A percentile compares a stretch with the other conserved stretches of the same genome.
phyloP scores from a whole-genome alignment of 495 filamentous ascomycete genomes.

The Podospora comata region DNA sequence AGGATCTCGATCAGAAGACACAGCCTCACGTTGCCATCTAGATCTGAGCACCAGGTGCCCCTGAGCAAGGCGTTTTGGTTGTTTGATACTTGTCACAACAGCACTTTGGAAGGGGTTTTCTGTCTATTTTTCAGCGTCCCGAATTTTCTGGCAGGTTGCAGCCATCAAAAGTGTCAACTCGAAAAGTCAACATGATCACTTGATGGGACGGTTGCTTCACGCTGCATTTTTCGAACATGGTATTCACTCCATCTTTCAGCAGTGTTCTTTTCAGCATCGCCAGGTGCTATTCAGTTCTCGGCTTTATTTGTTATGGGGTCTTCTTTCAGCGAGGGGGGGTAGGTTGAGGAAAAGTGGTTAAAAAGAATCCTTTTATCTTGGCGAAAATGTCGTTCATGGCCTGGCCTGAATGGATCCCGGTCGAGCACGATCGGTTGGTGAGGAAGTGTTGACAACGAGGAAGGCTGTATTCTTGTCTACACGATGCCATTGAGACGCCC shows the following conservation, averaged over 20 bases:
- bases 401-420: background rate
- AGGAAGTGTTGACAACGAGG: constrained; percentile 29
- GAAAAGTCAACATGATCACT: background rate
- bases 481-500: constrained; percentile 25
- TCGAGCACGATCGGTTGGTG: constrained; percentile 17
- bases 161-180: background rate
- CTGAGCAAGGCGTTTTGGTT: background rate
- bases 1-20: constrained; percentile 18
- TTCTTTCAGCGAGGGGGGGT: background rate
- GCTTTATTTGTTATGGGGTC: background rate
- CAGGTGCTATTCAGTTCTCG: background rate
- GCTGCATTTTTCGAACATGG: background rate
- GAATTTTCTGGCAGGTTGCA: background rate
- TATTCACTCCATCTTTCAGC: background rate
- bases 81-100: background rate
- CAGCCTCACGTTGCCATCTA: constrained; percentile 9
- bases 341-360: background rate
- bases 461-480: constrained; percentile 22
- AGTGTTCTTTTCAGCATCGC: background rate
- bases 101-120: background rate
- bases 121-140: background rate
- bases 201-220: background rate
- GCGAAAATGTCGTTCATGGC: background rate
- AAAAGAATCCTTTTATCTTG: background rate
- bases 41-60: background rate